Conservation (phyloP, 306 rosid species). For the Vigna angularis region DNA sequence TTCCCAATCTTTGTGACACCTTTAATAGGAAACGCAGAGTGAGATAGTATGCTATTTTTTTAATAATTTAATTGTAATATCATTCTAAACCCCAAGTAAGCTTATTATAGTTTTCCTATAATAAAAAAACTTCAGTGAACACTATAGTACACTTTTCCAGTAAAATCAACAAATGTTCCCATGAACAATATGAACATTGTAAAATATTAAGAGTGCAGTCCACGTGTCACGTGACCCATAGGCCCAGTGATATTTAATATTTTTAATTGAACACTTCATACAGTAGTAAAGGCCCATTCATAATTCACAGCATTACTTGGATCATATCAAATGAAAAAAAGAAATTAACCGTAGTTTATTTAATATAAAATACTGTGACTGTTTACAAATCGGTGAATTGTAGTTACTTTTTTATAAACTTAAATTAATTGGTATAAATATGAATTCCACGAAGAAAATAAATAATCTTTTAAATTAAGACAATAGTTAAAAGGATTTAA, state of each 20-base stretch:
- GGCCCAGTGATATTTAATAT: background rate
- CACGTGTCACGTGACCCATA: slow-evolving; percentile 47
- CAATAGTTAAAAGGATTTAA: too few species aligned
- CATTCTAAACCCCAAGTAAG: background rate
- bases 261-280: slow-evolving; percentile 10
- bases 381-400: too few species aligned
- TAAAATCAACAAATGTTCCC: too few species aligned
- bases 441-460: too few species aligned
- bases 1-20: too few species aligned
- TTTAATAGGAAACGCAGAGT: too few species aligned
- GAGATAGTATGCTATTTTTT: too few species aligned
- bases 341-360: background rate
- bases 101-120: background rate
- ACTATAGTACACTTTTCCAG: background rate
- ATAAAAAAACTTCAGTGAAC: background rate
- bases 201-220: background rate
- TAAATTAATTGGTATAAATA: too few species aligned
- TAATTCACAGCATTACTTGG: background rate
- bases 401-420: too few species aligned
- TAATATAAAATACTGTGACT: background rate
- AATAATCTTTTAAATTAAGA: too few species aligned
- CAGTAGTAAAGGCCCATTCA: background rate
- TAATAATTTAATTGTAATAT: background rate
- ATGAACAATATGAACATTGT: too few species aligned
- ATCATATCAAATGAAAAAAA: background rate